These are phyloP conservation scores for Linnemannia zychae DNA, from an alignment of 192 early-diverging fungal genomes.

Conservation along the genomic window DNA sequence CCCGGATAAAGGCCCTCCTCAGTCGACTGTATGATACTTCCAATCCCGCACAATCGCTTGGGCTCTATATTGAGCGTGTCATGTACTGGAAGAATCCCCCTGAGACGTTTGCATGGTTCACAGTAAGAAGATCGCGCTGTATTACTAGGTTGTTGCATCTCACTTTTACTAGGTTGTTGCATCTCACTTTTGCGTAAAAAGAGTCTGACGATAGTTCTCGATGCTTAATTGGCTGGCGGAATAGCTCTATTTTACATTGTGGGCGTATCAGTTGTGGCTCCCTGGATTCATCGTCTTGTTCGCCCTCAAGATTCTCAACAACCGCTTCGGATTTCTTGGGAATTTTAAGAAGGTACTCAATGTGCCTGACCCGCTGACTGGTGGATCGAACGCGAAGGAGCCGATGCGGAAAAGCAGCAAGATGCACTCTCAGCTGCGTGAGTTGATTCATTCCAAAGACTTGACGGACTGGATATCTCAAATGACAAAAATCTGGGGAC, in stretches of 20 bases:
- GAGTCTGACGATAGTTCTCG: not conserved
- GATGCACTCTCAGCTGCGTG: slow-evolving; percentile 40
- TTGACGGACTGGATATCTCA: slow-evolving; percentile 51
- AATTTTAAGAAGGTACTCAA: slow-evolving; percentile 24
- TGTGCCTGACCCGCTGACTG: slow-evolving; percentile 8
- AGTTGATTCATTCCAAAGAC: slow-evolving; percentile 51
- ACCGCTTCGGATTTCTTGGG: slow-evolving; percentile 42
- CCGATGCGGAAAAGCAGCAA: slow-evolving; percentile 13
- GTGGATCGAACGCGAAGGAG: not conserved
- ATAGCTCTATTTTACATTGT: slow-evolving; percentile 41
- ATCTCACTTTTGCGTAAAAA: too few relatives aligned
- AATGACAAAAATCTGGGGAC: slow-evolving; percentile 53
- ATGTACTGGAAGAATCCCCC: slow-evolving; percentile 49
- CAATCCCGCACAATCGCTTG: slow-evolving; percentile 37
- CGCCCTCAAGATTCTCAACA: slow-evolving; percentile 39
- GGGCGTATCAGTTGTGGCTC: slow-evolving; percentile 44
- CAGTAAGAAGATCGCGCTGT: slow-evolving; percentile 20
- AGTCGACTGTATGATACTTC: slow-evolving; percentile 51
- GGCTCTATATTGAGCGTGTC: slow-evolving; percentile 35
- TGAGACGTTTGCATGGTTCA: slow-evolving; percentile 45
- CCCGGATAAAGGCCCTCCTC: slow-evolving; percentile 24
- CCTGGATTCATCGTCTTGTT: slow-evolving; percentile 39
- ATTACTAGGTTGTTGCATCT: not conserved
- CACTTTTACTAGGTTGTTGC: not conserved
- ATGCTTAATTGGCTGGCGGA: not conserved